Conservation (phyloP, 179 eudicot species). For the Actinidia arguta region DNA sequence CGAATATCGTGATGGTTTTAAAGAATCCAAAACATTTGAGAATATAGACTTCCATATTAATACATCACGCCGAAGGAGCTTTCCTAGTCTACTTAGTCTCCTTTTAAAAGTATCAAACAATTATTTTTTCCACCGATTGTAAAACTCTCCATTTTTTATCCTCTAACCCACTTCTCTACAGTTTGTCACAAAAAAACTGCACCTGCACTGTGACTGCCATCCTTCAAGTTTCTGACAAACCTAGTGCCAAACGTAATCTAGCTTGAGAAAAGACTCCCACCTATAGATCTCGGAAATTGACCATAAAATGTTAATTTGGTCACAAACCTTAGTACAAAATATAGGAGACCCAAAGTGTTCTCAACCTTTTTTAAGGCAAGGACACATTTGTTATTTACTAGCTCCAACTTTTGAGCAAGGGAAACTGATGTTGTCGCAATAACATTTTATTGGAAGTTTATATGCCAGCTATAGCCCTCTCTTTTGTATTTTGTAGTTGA, state of each 20-base stretch:
- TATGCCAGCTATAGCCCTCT: not conserved
- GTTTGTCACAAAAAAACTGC: not conserved
- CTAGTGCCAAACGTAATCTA: not conserved
- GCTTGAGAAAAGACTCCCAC: constrained; percentile 10
- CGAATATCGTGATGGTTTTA: not conserved
- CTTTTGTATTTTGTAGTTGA: not conserved
- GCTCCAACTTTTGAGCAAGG: not conserved
- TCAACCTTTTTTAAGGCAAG: not conserved
- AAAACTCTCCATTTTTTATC: not conserved
- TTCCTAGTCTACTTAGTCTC: not conserved
- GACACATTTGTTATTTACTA: not conserved
- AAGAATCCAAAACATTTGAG: not conserved
- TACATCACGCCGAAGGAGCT: not conserved
- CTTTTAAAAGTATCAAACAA: not conserved
- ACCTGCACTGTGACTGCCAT: not conserved
- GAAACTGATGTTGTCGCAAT: not conserved
- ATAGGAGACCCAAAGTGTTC: not conserved
- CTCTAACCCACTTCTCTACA: not conserved
- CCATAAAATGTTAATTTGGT: not conserved
- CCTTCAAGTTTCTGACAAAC: not conserved
- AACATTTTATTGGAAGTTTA: not conserved
- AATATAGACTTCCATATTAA: too few species aligned
- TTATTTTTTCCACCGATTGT: not conserved
- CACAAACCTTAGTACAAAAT: not conserved
- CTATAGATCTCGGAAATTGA: not conserved